Evolutionary conservation across 2,329 filamentous ascomycete genomes (phyloP), one percentile per base, ranked within the genome.

Genomic region (Colletotrichum australisinense): DNA sequence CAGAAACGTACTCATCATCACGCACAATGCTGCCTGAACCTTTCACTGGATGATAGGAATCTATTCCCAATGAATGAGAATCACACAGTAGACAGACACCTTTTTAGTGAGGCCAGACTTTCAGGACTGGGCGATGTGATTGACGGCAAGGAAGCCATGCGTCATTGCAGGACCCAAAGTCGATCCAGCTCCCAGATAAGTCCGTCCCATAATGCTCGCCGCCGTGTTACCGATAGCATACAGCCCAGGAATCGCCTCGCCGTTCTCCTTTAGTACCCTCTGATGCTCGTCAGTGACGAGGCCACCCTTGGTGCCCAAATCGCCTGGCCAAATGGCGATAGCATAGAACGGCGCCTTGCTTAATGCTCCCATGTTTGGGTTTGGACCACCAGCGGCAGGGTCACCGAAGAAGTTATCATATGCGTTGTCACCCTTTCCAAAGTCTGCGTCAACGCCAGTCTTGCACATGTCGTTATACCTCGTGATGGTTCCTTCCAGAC

Each of bases 271-370:
- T 38, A 82, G 19, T 6, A 77, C 81, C 35, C 79, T 72, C 2
- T 76, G 78, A 59, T 74, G 56, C 64, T 82, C 79, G 63, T 84
- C 79, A 1, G 81, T 83, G 53, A 82, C 35, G 4, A 84, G 67
- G 3, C 83, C 81, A 6, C 82, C 81, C 75, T 82, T 83, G 22
- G 81, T 84, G 3, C 82, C 80, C n/a, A 83, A 69, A 69, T 84
- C 80, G 14, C 83, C 82, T 9, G 83, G 82, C 60, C 76, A 81
- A 5, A 84, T 68, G 38, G 76, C 77, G n/a, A 80, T 69, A 0
- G 82, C 82, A 32, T 77, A 78, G 59, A 74, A 78, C 12, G 80
- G 81, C 1, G 71, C 74, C 56, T 76, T 77, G 7, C 70, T 75
- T 38, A 82, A 75, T 16, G 76, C 63, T 6, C 69, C 64, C 69